Percentiles rank a stretch among this genome's conserved stretches.
Conservation (phyloP, 768 basidiomycete genomes). For the Crassisporium funariophilum region DNA sequence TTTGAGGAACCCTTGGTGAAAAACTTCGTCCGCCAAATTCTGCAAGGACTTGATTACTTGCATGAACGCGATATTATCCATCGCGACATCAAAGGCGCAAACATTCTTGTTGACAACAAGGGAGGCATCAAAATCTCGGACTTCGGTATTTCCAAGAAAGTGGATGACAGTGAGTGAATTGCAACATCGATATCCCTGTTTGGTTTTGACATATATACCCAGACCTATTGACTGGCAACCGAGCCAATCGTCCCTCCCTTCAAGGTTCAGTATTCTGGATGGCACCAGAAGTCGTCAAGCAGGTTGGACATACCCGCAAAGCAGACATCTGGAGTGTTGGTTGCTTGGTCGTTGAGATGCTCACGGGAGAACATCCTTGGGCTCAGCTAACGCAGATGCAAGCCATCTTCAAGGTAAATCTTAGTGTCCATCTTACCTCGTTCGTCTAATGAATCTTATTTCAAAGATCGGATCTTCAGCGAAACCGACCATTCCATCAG, state of each 20-base stretch:
- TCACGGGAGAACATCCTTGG: conserved; percentile 95
- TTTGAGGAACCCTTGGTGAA: conserved; percentile 92
- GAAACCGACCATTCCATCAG: conserved; percentile 85
- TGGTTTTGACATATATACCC: neutral
- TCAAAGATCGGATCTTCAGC: conserved; percentile 88
- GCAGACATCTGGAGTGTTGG: conserved; percentile 98
- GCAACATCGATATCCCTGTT: neutral
- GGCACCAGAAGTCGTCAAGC: conserved; percentile 98
- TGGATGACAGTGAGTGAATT: conserved; percentile 82
- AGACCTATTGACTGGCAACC: conserved; percentile 59
- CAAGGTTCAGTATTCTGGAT: conserved; percentile 99
- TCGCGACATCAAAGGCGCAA: conserved; percentile 98
- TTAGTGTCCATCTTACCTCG: neutral
- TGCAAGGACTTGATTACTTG: conserved; percentile 86
- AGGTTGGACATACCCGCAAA: conserved; percentile 87
- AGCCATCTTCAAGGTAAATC: conserved; percentile 93
- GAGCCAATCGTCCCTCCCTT: conserved; percentile 85
- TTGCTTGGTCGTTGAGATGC: conserved; percentile 94
- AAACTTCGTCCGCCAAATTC: conserved; percentile 91
- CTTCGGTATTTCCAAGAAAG: conserved; percentile 96
- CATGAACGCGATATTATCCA: conserved; percentile 95
- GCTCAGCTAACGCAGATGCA: conserved; percentile 98
- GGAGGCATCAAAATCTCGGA: conserved; percentile 97
- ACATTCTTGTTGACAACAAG: conserved; percentile 97
- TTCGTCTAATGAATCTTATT: conserved; percentile 7